Evolutionary conservation across 371 early-diverging fungal genomes (phyloP).

Genomic region (Nematocida parisii): DNA sequence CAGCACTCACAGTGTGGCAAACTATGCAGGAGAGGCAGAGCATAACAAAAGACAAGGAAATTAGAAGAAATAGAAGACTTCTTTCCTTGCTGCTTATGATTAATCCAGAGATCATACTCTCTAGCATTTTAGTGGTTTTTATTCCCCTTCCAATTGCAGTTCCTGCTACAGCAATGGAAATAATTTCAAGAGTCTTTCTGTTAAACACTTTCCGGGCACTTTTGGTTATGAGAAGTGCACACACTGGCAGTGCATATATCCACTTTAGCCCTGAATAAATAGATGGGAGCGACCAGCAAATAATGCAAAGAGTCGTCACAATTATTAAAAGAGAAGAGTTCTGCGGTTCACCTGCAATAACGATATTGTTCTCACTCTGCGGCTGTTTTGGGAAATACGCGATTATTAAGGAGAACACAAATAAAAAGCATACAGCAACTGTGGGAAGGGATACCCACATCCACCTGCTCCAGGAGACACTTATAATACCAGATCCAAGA

Average conservation of each 20-base stretch:
- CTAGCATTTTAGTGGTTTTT: constrained; percentile 39
- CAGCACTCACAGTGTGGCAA: constrained; percentile 53
- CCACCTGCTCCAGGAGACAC: constrained; percentile 41
- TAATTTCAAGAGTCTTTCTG: constrained; percentile 35
- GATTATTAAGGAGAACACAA: constrained; percentile 21
- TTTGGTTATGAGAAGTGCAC: constrained; percentile 1
- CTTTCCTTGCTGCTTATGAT: constrained; percentile 16
- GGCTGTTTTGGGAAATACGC: not conserved
- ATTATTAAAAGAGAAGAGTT: not conserved
- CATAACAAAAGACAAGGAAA: constrained; percentile 36
- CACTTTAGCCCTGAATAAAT: not conserved
- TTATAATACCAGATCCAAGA: constrained; percentile 29
- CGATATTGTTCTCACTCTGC: not conserved
- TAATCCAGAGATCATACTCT: not conserved
- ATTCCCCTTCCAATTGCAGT: constrained; percentile 53
- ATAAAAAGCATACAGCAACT: constrained; percentile 14
- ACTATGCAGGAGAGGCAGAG: constrained; percentile 42
- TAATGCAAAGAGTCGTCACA: constrained; percentile 2
- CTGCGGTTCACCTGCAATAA: not conserved
- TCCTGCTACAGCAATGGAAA: constrained; percentile 40
- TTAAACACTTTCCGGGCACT: constrained; percentile 7
- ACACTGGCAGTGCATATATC: constrained; percentile 26
- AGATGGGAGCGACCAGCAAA: constrained; percentile 39
- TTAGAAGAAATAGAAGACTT: constrained; percentile 7
- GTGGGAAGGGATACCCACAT: constrained; percentile 41